phyloP scores from a whole-genome alignment of 495 filamentous ascomycete genomes.

The Evernia prunastri region DNA sequence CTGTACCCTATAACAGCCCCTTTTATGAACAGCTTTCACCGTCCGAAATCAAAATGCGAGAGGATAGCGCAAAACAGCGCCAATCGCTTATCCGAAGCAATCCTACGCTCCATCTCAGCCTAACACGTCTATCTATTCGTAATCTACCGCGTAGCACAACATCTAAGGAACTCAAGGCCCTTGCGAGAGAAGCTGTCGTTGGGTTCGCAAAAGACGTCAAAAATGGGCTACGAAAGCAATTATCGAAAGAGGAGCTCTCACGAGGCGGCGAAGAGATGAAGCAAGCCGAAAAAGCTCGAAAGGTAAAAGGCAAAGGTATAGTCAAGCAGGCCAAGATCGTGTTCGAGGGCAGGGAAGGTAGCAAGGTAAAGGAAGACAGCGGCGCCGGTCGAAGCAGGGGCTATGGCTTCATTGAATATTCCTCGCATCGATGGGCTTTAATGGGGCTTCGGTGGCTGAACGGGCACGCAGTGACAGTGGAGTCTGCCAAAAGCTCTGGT shows the following conservation, averaged over 20 bases:
- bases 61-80: slow-evolving; percentile 80
- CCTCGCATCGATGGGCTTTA: slow-evolving; percentile 83
- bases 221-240: slow-evolving; percentile 55
- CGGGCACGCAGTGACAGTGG: slow-evolving; percentile 66
- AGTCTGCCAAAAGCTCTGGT: slow-evolving; percentile 27
- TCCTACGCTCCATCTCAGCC: slow-evolving; percentile 77
- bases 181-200: slow-evolving; percentile 84
- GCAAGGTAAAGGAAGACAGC: slow-evolving; percentile 65
- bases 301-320: slow-evolving; percentile 78
- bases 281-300: slow-evolving; percentile 68
- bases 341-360: slow-evolving; percentile 76
- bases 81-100: slow-evolving; percentile 85
- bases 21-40: slow-evolving; percentile 70
- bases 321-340: slow-evolving; percentile 95
- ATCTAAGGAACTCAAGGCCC: slow-evolving; percentile 83
- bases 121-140: slow-evolving; percentile 88
- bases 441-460: slow-evolving; percentile 96
- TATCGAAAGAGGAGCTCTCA: slow-evolving; percentile 80
- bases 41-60: slow-evolving; percentile 78
- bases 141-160: slow-evolving; percentile 81
- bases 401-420: slow-evolving; percentile 98
- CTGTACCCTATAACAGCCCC: slow-evolving; percentile 61
- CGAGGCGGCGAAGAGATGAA: slow-evolving; percentile 74
- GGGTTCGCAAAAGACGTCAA: slow-evolving; percentile 91
- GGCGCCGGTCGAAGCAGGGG: slow-evolving; percentile 79